phyloP scores from a whole-genome alignment of 306 rosid genomes.

The Acacia melanoxylon region DNA sequence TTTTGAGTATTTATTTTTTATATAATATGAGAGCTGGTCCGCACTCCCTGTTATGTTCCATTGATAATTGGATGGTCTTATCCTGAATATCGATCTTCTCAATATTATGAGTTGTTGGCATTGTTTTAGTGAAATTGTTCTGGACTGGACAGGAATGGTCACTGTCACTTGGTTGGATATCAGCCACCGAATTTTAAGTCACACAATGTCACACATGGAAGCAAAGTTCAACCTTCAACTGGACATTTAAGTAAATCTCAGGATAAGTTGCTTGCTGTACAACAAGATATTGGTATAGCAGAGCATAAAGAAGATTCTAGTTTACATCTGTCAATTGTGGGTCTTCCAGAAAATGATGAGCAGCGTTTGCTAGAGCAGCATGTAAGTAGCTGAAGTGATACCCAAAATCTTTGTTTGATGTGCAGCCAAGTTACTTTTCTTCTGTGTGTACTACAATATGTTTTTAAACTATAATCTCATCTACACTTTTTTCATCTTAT shows the following conservation, averaged over 20 bases:
- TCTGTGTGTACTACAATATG: conserved; percentile 19
- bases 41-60: conserved; percentile 7
- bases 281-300: conserved; percentile 21
- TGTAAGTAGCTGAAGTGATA: conserved; percentile 42
- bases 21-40: not conserved
- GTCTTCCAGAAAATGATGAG: conserved; percentile 27
- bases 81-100: conserved; percentile 6
- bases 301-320: conserved; percentile 23
- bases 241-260: conserved; percentile 34
- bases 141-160: conserved; percentile 67
- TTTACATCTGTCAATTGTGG: conserved; percentile 22
- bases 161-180: conserved; percentile 78
- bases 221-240: conserved; percentile 28
- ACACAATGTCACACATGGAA: conserved; percentile 39
- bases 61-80: not conserved
- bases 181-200: conserved; percentile 44
- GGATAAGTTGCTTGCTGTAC: conserved; percentile 40
- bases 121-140: conserved; percentile 32
- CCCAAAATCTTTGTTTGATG: conserved; percentile 27
- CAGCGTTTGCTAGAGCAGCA: conserved; percentile 16
- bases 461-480: not conserved
- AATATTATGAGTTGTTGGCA: conserved; percentile 9
- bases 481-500: not conserved
- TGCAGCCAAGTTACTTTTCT: conserved; percentile 26
- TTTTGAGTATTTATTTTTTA: not conserved